These are phyloP conservation scores for Pseudogymnoascus sp. DNA, from an alignment of 2,329 filamentous ascomycete genomes.

Conservation along the genomic window DNA sequence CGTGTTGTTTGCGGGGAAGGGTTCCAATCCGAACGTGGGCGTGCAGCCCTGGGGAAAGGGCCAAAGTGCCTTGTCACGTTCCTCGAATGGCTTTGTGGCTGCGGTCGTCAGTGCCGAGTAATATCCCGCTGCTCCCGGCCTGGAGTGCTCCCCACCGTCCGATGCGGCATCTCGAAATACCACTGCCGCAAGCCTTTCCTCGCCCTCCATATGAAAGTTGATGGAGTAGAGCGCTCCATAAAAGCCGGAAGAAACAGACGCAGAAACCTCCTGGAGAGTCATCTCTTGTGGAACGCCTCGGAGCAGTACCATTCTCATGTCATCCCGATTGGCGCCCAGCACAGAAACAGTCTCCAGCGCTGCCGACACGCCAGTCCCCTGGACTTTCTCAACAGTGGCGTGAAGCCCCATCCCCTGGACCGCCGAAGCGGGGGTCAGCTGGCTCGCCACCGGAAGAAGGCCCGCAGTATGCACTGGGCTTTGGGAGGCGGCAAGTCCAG, in stretches of 20 bases:
- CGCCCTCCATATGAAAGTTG: conserved; percentile 21
- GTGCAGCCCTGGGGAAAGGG: not conserved
- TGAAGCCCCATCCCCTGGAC: too few species aligned
- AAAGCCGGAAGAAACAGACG: conserved; percentile 17
- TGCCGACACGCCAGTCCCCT: too few species aligned
- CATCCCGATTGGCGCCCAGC: conserved; percentile 10
- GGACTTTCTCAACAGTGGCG: too few species aligned
- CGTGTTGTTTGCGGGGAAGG: not conserved
- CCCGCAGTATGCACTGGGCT: too few species aligned
- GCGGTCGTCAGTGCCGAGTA: not conserved
- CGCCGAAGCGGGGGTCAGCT: too few species aligned
- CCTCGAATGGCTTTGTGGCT: not conserved
- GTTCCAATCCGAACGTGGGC: not conserved
- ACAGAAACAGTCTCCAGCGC: too few species aligned
- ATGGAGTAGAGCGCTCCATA: conserved; percentile 26
- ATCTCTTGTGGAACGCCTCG: conserved; percentile 23
- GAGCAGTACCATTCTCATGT: conserved; percentile 24
- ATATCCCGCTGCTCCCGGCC: not conserved
- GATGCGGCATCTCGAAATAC: conserved; percentile 24
- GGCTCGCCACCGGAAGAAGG: too few species aligned
- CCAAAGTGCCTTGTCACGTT: not conserved
- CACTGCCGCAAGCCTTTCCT: conserved; percentile 8
- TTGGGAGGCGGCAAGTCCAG: too few species aligned
- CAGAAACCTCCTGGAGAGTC: conserved; percentile 21
- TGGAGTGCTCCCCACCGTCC: not conserved